Evolutionary conservation across 306 rosid species (phyloP), one percentile per base, ranked within the genome.

Genomic region (Urtica urens): DNA sequence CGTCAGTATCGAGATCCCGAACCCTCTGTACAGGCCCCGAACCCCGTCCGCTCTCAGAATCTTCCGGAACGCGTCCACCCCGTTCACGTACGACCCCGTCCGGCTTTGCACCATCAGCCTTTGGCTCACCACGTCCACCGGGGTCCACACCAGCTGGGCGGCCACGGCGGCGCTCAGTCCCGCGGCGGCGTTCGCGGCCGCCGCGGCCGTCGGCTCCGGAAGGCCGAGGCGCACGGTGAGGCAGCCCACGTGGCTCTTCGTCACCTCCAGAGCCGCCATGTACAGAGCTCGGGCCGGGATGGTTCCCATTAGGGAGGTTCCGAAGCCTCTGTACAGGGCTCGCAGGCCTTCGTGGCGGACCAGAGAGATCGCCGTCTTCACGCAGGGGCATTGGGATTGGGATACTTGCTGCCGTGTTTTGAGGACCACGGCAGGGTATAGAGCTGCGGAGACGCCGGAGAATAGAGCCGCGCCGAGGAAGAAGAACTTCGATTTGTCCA

Each of bases 61-160:
- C 43, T 86, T 86, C 60, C 90, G 61, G 44, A 82, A 79, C 10
- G 94, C 94, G 70, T 82, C 90, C 45, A 79, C 47, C 45, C 96
- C 96, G 26, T 79, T 82, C 14, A 25, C 11, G 55, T 82, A 86
- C 46, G 42, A 54, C 44, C 42, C 57, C 59, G n/a, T 51, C 37
- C 57, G 59, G 24, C 79, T 69, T 68, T 86, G 94, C 57, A 86
- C 83, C 96, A 86, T 83, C 27, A 83, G 54, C 38, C 94, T 80
- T 40, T 74, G 86, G 53, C 94, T 83, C 60, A 83, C 77, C 59
- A 82, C 96, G 71, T 86, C 96, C 46, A 79, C 63, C 0, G 94
- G 93, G 21, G 96, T 77, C 96, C 94, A 86, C 25, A 86, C 90
- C 38, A 86, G 76, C 67, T 86, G 96, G 18, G 96, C 90, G 0